Percentiles rank a stretch among this genome's conserved stretches.
Conservation (phyloP, 768 basidiomycete species). For the Mycena haematopus region DNA sequence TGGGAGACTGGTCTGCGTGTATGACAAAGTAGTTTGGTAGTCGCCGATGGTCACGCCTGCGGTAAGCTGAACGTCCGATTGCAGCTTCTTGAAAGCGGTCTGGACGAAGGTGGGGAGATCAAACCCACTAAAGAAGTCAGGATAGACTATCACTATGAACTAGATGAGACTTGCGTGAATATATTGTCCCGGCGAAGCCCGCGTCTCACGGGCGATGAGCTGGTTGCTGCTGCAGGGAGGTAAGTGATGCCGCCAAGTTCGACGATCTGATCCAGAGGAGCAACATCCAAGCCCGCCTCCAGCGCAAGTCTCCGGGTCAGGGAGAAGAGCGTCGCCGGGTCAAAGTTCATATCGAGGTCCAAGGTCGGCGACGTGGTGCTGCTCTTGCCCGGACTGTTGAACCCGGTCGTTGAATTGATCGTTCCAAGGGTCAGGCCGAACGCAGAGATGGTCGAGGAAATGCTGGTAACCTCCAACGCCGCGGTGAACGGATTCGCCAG, state of each 20-base stretch:
- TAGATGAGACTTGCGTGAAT: conserved; percentile 53
- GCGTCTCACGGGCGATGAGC: conserved; percentile 36
- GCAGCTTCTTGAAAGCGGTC: conserved; percentile 67
- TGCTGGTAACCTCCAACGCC: conserved; percentile 59
- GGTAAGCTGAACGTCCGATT: conserved; percentile 63
- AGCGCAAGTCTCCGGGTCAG: conserved; percentile 71
- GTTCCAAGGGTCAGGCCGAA: conserved; percentile 68
- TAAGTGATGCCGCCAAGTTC: conserved; percentile 71
- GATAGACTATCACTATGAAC: background rate
- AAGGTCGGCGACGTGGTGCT: conserved; percentile 64
- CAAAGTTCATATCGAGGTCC: conserved; percentile 69
- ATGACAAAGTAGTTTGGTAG: conserved; percentile 67
- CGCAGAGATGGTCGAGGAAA: conserved; percentile 65
- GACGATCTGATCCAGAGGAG: conserved; percentile 72
- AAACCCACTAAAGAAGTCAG: conserved; percentile 56
- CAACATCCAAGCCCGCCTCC: conserved; percentile 63
- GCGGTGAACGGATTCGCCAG: conserved; percentile 74
- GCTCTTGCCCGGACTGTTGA: conserved; percentile 57
- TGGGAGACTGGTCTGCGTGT: conserved; percentile 60
- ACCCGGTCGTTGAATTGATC: conserved; percentile 59
- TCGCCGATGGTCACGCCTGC: conserved; percentile 67
- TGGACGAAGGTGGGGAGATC: conserved; percentile 67
- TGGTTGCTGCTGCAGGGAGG: conserved; percentile 46
- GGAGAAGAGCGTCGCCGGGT: conserved; percentile 72
- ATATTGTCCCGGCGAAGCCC: conserved; percentile 39